Percentiles rank a stretch among this genome's conserved stretches.
phyloP scores from a whole-genome alignment of 805 yeast genomes.

The Yamadazyma endophytica region DNA sequence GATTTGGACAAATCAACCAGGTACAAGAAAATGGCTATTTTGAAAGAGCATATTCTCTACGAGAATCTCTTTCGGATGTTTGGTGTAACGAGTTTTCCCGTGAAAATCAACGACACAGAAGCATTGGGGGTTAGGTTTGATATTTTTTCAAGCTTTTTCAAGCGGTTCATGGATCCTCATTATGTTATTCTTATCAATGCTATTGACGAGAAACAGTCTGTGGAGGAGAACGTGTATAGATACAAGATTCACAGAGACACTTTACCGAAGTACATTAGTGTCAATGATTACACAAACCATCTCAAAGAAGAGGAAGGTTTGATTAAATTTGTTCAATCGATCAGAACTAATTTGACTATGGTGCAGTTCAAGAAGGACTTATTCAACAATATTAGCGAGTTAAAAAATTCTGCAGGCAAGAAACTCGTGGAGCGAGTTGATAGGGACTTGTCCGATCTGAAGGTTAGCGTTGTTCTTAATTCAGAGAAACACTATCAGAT shows the following conservation, averaged over 20 bases:
- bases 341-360: neutral
- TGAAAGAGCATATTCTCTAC: constrained; percentile 29
- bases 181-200: constrained; percentile 46
- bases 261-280: too few species aligned
- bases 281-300: too few species aligned
- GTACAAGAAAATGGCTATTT: constrained; percentile 10
- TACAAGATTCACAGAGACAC: too few species aligned
- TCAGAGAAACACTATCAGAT: too few species aligned
- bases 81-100: constrained; percentile 51
- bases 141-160: constrained; percentile 19
- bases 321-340: constrained; percentile 1
- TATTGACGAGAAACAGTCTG: too few species aligned
- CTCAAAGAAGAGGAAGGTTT: neutral
- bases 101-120: constrained; percentile 32
- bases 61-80: constrained; percentile 48
- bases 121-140: constrained; percentile 52
- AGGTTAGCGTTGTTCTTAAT: too few species aligned
- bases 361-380: constrained; percentile 3
- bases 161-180: constrained; percentile 38
- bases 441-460: too few species aligned
- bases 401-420: too few species aligned
- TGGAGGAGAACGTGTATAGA: too few species aligned
- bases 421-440: too few species aligned
- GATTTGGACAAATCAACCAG: constrained; percentile 6
- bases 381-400: too few species aligned